Evolutionary conservation across 106 monocot species (phyloP).

Genomic region (Ottelia alismoides): DNA sequence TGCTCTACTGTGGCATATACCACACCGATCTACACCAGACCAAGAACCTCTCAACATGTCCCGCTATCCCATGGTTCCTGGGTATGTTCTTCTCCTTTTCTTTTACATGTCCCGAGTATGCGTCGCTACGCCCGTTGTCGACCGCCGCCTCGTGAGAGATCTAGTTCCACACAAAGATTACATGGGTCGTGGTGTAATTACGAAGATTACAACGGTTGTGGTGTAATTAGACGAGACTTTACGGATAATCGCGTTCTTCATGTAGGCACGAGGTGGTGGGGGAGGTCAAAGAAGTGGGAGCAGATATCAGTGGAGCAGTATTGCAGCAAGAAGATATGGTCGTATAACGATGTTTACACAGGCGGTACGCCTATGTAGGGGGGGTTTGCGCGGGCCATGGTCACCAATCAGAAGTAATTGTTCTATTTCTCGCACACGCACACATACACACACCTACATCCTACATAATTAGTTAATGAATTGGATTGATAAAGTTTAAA

Average conservation of each 20-base stretch:
- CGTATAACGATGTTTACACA: slow-evolving; percentile 79
- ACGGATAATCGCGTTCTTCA: neutral
- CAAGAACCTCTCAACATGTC: slow-evolving; percentile 86
- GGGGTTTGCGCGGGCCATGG: slow-evolving; percentile 65
- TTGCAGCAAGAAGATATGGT: slow-evolving; percentile 76
- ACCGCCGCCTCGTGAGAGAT: too few species aligned
- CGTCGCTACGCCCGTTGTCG: too few species aligned
- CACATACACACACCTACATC: too few species aligned
- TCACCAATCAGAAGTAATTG: slow-evolving; percentile 80
- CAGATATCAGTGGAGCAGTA: slow-evolving; percentile 62
- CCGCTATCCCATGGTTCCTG: slow-evolving; percentile 99
- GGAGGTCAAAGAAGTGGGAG: slow-evolving; percentile 70
- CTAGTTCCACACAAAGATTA: neutral
- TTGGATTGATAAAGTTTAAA: too few species aligned
- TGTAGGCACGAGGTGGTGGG: slow-evolving; percentile 89
- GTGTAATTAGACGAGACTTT: neutral
- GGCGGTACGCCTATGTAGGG: slow-evolving; percentile 82
- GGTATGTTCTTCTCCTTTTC: slow-evolving; percentile 32
- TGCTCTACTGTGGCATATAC: slow-evolving; percentile 87
- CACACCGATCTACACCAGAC: slow-evolving; percentile 91
- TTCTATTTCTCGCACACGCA: too few species aligned
- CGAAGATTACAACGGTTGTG: neutral
- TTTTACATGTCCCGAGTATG: too few species aligned
- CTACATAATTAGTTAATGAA: too few species aligned
- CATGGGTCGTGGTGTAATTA: neutral